A percentile compares a stretch with the other conserved stretches of the same genome.
phyloP scores from a whole-genome alignment of 2,329 filamentous ascomycete species.

The Cladosporium halotolerans region DNA sequence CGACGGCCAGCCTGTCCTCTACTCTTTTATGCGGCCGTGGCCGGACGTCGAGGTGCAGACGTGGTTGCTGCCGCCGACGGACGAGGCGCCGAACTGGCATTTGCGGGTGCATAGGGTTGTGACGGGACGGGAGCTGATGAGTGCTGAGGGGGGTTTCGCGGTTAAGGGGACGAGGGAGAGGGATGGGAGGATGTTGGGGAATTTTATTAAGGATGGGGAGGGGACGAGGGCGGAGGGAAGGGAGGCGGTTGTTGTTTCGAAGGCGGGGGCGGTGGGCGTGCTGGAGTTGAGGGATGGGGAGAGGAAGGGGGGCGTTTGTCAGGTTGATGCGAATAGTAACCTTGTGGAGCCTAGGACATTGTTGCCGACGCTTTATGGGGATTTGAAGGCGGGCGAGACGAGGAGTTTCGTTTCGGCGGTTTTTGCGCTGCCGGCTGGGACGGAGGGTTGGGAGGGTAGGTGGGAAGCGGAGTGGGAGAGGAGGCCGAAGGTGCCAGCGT shows the following conservation, averaged over 20 bases:
- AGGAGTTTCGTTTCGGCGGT: slow-evolving; percentile 66
- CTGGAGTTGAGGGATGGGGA: slow-evolving; percentile 35
- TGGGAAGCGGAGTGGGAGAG: slow-evolving; percentile 48
- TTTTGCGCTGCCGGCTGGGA: slow-evolving; percentile 59
- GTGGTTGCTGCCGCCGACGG: slow-evolving; percentile 56
- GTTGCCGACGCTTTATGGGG: slow-evolving; percentile 62
- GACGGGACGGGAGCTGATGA: slow-evolving; percentile 57
- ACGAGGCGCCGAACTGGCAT: slow-evolving; percentile 61
- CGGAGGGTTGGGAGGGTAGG: slow-evolving; percentile 45
- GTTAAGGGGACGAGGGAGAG: slow-evolving; percentile 56
- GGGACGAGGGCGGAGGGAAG: slow-evolving; percentile 33
- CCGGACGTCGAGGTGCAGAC: slow-evolving; percentile 61
- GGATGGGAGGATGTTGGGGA: slow-evolving; percentile 50
- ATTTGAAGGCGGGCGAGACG: slow-evolving; percentile 51
- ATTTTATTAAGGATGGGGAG: slow-evolving; percentile 34
- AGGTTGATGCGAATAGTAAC: slow-evolving; percentile 75
- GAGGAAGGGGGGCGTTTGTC: slow-evolving; percentile 56
- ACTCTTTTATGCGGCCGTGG: slow-evolving; percentile 66
- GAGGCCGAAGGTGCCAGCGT: slow-evolving; percentile 22
- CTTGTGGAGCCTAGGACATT: slow-evolving; percentile 65
- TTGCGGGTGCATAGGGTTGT: slow-evolving; percentile 58
- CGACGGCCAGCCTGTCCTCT: slow-evolving; percentile 52
- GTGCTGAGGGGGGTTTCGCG: slow-evolving; percentile 69
- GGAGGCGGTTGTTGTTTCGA: slow-evolving; percentile 40
- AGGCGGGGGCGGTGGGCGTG: slow-evolving; percentile 47